phyloP scores from a whole-genome alignment of 2,329 filamentous ascomycete species.

The Nigrospora oryzae region DNA sequence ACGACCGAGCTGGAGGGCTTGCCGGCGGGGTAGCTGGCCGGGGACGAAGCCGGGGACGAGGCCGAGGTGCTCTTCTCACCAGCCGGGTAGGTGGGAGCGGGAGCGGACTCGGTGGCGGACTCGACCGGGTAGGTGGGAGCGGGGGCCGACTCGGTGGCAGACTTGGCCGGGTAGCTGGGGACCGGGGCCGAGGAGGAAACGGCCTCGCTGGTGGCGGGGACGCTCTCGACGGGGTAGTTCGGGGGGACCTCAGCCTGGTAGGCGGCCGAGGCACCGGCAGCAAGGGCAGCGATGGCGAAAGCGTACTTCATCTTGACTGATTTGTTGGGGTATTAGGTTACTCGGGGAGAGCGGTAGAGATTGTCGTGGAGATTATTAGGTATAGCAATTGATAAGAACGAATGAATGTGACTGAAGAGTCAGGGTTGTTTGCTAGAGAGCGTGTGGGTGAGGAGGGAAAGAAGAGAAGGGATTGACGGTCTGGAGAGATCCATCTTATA shows the following conservation, averaged over 20 bases:
- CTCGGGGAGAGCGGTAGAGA: constrained; percentile 18
- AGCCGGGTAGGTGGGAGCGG: constrained; percentile 1
- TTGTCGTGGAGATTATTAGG: constrained; percentile 22
- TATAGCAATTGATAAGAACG: constrained; percentile 31
- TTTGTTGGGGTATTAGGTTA: constrained; percentile 32
- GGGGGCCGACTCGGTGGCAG: not conserved
- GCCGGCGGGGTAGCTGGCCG: constrained; percentile 4
- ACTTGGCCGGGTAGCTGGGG: not conserved
- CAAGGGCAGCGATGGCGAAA: constrained; percentile 43
- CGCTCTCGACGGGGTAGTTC: constrained; percentile 6
- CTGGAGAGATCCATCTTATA: constrained; percentile 36
- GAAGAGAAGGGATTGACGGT: constrained; percentile 23
- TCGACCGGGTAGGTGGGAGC: constrained; percentile 3
- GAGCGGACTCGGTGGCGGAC: not conserved
- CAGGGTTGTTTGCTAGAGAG: constrained; percentile 34
- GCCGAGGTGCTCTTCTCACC: not conserved
- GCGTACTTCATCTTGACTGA: constrained; percentile 60
- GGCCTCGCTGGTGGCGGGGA: not conserved
- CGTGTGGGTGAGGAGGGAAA: constrained; percentile 40
- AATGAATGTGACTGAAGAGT: constrained; percentile 52
- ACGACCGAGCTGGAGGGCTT: constrained; percentile 5
- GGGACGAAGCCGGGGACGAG: not conserved
- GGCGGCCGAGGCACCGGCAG: constrained; percentile 32
- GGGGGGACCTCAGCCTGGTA: constrained; percentile 4
- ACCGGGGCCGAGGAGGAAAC: not conserved